phyloP scores from a whole-genome alignment of 495 filamentous ascomycete genomes.

The Neurospora pannonica region DNA sequence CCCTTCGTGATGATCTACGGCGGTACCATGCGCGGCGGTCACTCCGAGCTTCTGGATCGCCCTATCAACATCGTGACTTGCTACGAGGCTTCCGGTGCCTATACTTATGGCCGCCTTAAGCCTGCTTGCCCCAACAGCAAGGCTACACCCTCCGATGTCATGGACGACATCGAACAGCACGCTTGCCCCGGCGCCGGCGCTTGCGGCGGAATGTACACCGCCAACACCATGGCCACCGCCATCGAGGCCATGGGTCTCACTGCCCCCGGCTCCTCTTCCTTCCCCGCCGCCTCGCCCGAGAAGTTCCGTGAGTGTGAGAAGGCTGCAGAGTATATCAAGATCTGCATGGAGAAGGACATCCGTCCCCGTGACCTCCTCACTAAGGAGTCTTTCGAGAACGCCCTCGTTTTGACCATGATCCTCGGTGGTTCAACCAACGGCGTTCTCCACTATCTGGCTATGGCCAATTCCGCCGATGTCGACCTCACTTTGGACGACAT shows the following conservation, averaged over 20 bases:
- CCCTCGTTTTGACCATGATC: conserved; percentile 85
- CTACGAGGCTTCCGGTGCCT: conserved; percentile 87
- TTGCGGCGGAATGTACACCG: conserved; percentile 96
- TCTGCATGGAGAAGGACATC: conserved; percentile 82
- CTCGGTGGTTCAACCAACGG: conserved; percentile 88
- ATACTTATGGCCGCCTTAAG: conserved; percentile 57
- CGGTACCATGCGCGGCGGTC: conserved; percentile 80
- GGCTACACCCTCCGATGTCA: conserved; percentile 61
- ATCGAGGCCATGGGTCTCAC: conserved; percentile 93
- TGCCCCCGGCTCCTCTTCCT: conserved; percentile 83
- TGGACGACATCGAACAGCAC: conserved; percentile 77
- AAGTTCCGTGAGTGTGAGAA: conserved; percentile 89
- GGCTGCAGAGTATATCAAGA: conserved; percentile 74
- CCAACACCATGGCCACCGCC: conserved; percentile 95
- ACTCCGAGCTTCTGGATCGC: conserved; percentile 65
- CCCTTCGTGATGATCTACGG: conserved; percentile 74
- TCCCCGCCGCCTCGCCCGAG: conserved; percentile 74
- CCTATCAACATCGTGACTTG: conserved; percentile 84
- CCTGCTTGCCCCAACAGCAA: conserved; percentile 29
- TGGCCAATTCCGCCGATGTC: conserved; percentile 83
- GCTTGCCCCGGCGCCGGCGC: conserved; percentile 87
- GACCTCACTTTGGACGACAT: conserved; percentile 80
- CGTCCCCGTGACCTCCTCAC: conserved; percentile 77
- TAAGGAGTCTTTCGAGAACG: conserved; percentile 82
- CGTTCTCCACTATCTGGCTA: conserved; percentile 89